phyloP scores from a whole-genome alignment of 2,329 filamentous ascomycete genomes.

The Hymenoscyphus fructigenus region DNA sequence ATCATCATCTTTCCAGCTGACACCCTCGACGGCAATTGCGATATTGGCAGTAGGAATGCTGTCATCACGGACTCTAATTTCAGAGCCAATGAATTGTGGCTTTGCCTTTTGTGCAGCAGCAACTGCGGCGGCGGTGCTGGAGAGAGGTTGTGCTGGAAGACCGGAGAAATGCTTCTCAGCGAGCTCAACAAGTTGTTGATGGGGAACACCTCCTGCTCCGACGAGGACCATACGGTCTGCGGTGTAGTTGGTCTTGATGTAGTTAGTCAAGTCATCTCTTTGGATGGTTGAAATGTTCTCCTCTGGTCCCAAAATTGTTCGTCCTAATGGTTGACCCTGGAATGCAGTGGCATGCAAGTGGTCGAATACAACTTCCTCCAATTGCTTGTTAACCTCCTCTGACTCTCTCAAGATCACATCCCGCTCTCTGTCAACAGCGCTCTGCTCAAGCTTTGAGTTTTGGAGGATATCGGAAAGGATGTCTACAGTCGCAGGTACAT shows the following conservation, averaged over 20 bases:
- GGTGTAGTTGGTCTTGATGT: conserved; percentile 99
- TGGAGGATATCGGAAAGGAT: conserved; percentile 99
- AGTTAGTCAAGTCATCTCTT: conserved; percentile 84
- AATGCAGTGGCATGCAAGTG: conserved; percentile 98
- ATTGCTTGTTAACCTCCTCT: conserved; percentile 99
- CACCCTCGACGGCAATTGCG: conserved; percentile 97
- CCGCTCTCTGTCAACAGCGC: conserved; percentile 93
- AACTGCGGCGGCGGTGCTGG: conserved; percentile 67
- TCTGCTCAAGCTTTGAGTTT: conserved; percentile 95
- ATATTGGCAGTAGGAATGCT: conserved; percentile 96
- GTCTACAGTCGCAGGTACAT: conserved; percentile 94
- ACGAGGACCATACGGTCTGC: conserved; percentile 99
- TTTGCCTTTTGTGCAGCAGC: conserved; percentile 73
- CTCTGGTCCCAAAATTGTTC: conserved; percentile 95
- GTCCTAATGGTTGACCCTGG: conserved; percentile 92
- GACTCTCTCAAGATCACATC: conserved; percentile 98
- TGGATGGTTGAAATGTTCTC: conserved; percentile 98
- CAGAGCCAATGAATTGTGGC: conserved; percentile 95
- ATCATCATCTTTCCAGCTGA: conserved; percentile 98
- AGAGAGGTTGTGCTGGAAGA: conserved; percentile 74
- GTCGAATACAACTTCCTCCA: conserved; percentile 99
- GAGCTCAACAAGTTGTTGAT: conserved; percentile 90
- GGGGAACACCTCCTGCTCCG: conserved; percentile 88
- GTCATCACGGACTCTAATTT: conserved; percentile 93
- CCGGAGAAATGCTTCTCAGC: conserved; percentile 92